A percentile compares a stretch with the other conserved stretches of the same genome.
These are phyloP conservation scores for Ustilago xerochloae DNA, from an alignment of 1,284 basidiomycete genomes.

Conservation along the genomic window DNA sequence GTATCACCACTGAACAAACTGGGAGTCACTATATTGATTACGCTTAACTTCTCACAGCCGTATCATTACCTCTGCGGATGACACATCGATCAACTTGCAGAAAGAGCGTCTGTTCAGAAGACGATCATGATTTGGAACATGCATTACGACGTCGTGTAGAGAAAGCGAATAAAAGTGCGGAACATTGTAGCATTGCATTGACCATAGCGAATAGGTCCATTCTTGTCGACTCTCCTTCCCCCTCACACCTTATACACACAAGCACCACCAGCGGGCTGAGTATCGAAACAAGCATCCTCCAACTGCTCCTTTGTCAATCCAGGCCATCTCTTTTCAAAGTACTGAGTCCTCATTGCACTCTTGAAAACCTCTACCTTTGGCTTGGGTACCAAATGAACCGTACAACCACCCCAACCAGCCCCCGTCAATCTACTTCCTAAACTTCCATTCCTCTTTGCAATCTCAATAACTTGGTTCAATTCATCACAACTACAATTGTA, in stretches of 20 bases:
- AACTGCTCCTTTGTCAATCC: constrained; percentile 46
- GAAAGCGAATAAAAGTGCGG: too few relatives aligned
- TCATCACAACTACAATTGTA: constrained; percentile 64
- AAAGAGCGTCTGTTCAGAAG: too few relatives aligned
- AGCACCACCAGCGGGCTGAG: constrained; percentile 63
- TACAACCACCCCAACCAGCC: constrained; percentile 67
- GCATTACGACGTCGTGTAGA: too few relatives aligned
- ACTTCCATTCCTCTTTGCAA: constrained; percentile 60
- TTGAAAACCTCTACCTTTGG: constrained; percentile 50
- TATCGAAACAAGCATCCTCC: constrained; percentile 59
- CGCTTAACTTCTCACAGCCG: too few relatives aligned
- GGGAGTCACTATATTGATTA: too few relatives aligned
- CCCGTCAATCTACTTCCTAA: constrained; percentile 62
- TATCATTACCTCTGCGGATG: too few relatives aligned
- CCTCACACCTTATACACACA: constrained; percentile 53
- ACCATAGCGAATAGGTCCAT: not conserved
- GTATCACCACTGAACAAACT: too few relatives aligned
- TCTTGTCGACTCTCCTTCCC: not conserved
- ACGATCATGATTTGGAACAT: too few relatives aligned
- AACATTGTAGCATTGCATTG: not conserved
- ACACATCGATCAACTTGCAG: too few relatives aligned
- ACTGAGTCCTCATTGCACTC: constrained; percentile 49
- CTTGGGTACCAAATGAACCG: constrained; percentile 63
- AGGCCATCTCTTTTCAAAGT: constrained; percentile 50
- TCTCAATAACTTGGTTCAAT: constrained; percentile 55